Percentiles rank a stretch among this genome's conserved stretches.
Evolutionary conservation across 352 stramenopile species (phyloP).

Genomic region (Globisporangium rhizosaccharum): DNA sequence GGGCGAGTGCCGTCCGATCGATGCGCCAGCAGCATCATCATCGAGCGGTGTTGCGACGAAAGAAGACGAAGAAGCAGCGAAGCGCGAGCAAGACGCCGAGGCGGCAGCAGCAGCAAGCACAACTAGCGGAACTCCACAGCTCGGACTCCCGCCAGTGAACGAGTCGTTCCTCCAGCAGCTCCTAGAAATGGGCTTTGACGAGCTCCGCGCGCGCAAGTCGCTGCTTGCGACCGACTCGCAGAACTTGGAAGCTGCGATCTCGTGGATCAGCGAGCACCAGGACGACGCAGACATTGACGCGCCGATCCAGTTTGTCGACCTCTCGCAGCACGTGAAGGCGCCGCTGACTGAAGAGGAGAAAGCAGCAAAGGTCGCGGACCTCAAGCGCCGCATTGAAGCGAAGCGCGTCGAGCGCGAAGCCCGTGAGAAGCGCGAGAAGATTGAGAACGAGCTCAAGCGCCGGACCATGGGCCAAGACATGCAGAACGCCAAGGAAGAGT

Average conservation of each 20-base stretch:
- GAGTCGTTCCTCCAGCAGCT: conserved; percentile 61
- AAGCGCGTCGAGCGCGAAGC: conserved; percentile 76
- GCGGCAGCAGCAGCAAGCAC: conserved; percentile 4
- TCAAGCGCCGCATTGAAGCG: conserved; percentile 76
- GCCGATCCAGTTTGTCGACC: conserved; percentile 81
- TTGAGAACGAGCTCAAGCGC: conserved; percentile 67
- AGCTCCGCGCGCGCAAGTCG: conserved; percentile 75
- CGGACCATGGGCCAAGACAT: conserved; percentile 74
- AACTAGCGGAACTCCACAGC: conserved; percentile 16
- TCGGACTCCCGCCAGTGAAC: conserved; percentile 52
- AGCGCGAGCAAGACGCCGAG: conserved; percentile 16
- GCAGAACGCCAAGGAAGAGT: conserved; percentile 72
- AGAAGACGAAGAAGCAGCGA: conserved; percentile 11
- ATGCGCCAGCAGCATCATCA: conserved; percentile 3
- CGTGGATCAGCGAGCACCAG: conserved; percentile 87
- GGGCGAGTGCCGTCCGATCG: conserved; percentile 39
- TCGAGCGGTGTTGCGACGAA: conserved; percentile 10
- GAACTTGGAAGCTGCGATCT: conserved; percentile 71
- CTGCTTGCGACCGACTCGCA: conserved; percentile 76
- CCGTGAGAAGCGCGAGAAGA: conserved; percentile 68
- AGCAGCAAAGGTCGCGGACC: conserved; percentile 71
- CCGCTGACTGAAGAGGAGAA: conserved; percentile 87
- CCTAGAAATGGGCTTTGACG: conserved; percentile 84
- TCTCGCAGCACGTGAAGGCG: conserved; percentile 38
- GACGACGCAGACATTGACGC: conserved; percentile 88